Base-by-base conservation (phyloP, 176 grass and related monocot genomes). In the Musa beccarii region DNA sequence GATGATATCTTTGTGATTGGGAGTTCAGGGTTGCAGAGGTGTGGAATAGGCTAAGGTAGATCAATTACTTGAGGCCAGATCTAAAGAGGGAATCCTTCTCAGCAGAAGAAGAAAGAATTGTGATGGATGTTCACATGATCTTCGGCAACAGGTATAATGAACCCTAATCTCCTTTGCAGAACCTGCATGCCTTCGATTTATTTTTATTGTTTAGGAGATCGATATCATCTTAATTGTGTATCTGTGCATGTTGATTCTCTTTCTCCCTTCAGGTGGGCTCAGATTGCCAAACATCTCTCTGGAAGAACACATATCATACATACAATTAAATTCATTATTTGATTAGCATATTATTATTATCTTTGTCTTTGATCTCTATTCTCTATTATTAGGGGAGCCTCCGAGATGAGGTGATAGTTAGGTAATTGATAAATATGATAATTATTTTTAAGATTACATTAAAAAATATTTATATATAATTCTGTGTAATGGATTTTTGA, bases 11-110 rank as follows among this genome's bases (percentile, higher is more conserved):
- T 29, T 53, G 28, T 53, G 10, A 9, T 66, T 83, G 29, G 29
- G 29, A 34, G 29, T 76, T 55, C 57, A 91, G 95, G 90, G 53
- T 79, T 98, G 79, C 90, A 98, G 81, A 89, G 90, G 8, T 94
- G 90, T 76, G 95, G 95, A 43, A 98, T 72, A 85, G 90, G 66
- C 82, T 98, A 61, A 89, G 95, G 66, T 94, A 90, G 95, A 98
- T 94, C 88, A 98, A 98, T 80, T 98, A 98, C 86, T 82, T 94
- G 86, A 86, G 86, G 34, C 95, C 90, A 7, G 90, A 98, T 78
- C 90, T 91, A 2, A 98, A 81, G 73, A 85, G 95, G 28, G 95
- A 90, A 20, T 89, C 90, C 76, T 98, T 98, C 81, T 76, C 95
- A 11, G 88, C 87, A 53, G 83, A 89, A 73, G 95, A 98, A 81